Evolutionary conservation across 2,329 filamentous ascomycete genomes (phyloP).

Genomic region (Rutstroemia sp.): DNA sequence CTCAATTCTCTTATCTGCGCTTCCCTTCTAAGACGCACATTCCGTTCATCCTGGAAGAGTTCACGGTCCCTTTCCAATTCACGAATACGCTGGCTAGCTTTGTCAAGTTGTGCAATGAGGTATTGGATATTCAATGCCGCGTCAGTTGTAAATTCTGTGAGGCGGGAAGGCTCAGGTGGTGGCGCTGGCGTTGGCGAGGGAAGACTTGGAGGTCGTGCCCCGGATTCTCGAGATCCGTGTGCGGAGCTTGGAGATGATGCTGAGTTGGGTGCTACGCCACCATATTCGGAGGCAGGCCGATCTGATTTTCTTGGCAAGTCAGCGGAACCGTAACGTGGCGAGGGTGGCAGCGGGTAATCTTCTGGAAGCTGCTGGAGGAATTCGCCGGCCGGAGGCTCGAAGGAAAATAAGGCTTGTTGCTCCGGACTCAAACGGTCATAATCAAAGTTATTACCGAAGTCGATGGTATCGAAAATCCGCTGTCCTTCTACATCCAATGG

Average conservation of each 20-base stretch:
- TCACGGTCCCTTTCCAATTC: background rate
- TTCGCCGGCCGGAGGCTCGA: background rate
- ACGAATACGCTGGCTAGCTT: background rate
- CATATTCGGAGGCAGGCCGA: too few relatives aligned
- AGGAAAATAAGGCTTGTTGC: constrained; percentile 3
- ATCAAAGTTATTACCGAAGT: background rate
- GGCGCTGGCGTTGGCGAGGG: too few relatives aligned
- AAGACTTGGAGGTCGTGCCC: background rate
- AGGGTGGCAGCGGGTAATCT: too few relatives aligned
- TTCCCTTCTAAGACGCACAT: background rate
- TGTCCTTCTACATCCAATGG: background rate
- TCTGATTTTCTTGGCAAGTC: too few relatives aligned
- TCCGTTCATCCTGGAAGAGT: background rate
- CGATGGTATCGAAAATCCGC: constrained; percentile 1
- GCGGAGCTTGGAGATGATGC: background rate
- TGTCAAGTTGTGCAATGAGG: background rate
- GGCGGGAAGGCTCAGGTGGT: background rate
- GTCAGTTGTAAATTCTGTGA: background rate
- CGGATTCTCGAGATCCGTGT: background rate
- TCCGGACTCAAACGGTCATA: background rate
- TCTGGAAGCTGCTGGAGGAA: too few relatives aligned
- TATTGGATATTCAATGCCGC: constrained; percentile 1
- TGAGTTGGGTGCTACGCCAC: too few relatives aligned
- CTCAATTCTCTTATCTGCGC: background rate
- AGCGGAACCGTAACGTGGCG: too few relatives aligned